Conservation (phyloP, 768 basidiomycete genomes). For the Dentipellis fragilis region DNA sequence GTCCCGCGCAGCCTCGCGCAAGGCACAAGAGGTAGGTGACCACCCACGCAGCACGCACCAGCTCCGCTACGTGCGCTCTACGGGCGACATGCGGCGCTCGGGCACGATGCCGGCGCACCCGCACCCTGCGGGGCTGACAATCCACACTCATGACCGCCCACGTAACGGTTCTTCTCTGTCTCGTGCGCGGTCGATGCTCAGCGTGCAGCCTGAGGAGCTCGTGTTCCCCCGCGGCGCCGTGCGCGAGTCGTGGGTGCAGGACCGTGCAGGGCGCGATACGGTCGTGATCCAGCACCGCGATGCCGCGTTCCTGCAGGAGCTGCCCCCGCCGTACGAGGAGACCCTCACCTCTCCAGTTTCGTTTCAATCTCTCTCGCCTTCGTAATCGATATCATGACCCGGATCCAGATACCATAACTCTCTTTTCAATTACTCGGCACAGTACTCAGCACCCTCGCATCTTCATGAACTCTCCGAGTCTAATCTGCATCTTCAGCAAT, state of each 20-base stretch:
- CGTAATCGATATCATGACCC: no score
- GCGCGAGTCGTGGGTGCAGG: neutral
- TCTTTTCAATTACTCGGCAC: neutral
- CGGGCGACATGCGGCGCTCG: neutral
- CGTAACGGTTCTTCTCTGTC: neutral
- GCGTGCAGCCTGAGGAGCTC: neutral
- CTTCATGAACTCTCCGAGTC: neutral
- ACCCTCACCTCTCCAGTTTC: neutral
- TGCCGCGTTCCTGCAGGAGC: neutral
- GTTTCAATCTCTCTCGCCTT: neutral
- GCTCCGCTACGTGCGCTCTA: neutral
- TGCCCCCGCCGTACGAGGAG: neutral
- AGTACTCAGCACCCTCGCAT: neutral
- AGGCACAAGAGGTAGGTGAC: neutral
- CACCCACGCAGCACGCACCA: neutral
- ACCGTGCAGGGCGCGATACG: neutral
- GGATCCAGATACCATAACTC: neutral
- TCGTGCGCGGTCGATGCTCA: neutral
- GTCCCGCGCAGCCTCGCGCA: neutral
- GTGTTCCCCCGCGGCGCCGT: neutral
- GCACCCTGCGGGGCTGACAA: neutral
- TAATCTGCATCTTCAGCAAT: neutral
- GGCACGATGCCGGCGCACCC: neutral
- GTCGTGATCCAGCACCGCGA: conserved; percentile 1
- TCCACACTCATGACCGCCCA: neutral